A percentile compares a stretch with the other conserved stretches of the same genome.
phyloP scores from a whole-genome alignment of 164 flowering plant species.

The Kingdonia uniflora region DNA sequence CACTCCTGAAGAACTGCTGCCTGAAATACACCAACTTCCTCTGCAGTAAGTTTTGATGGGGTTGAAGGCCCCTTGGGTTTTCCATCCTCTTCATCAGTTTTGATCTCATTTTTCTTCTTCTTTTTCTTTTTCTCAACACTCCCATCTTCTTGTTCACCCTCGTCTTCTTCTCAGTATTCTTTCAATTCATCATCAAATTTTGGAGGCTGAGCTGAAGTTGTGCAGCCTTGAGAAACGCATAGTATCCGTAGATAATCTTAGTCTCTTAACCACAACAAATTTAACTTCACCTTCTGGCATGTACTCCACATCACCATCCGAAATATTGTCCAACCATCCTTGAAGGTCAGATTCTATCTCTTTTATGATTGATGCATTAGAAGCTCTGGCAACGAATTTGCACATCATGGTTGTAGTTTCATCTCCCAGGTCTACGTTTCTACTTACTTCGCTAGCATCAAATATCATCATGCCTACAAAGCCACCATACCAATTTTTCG shows the following conservation, averaged over 20 bases:
- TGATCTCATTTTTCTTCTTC: conserved; percentile 20
- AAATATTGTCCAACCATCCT: conserved; percentile 89
- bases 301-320: conserved; percentile 88
- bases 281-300: conserved; percentile 97
- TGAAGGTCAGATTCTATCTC: conserved; percentile 81
- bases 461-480: conserved; percentile 94
- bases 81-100: conserved; percentile 33
- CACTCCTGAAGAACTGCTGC: conserved; percentile 91
- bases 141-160: conserved; percentile 26
- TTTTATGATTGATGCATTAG: conserved; percentile 82
- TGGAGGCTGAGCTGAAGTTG: conserved; percentile 55
- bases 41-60: no score
- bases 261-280: conserved; percentile 69
- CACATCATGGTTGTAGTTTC: conserved; percentile 96
- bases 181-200: conserved; percentile 33
- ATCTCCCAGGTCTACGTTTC: conserved; percentile 95
- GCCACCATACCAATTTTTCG: conserved; percentile 97
- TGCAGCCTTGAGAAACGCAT: conserved; percentile 85
- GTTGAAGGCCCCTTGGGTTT: no score
- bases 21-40: conserved; percentile 80
- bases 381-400: conserved; percentile 90
- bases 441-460: conserved; percentile 99
- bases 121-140: conserved; percentile 24
- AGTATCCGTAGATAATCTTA: conserved; percentile 77
- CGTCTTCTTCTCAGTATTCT: conserved; percentile 2